Conservation (phyloP, 805 yeast species). For the Wickerhamiella lipophila region DNA sequence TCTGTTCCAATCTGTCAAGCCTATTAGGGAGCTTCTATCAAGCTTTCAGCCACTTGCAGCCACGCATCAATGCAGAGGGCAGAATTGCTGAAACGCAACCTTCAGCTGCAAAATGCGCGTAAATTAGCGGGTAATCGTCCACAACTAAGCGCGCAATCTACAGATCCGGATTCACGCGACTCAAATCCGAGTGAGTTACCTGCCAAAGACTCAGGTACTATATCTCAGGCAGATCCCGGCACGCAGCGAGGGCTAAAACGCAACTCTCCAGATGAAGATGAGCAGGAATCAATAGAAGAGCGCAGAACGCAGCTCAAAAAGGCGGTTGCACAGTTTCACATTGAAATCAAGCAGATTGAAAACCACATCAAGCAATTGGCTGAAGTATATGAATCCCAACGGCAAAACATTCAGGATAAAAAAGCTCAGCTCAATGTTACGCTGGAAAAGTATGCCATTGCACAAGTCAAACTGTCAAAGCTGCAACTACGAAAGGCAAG, state of each 20-base stretch:
- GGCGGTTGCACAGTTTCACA: not conserved
- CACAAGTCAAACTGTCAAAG: not conserved
- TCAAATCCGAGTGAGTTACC: too few relatives aligned
- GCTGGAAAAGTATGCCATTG: not conserved
- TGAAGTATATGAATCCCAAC: not conserved
- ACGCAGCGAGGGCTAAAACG: too few relatives aligned
- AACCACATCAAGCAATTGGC: not conserved
- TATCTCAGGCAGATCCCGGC: too few relatives aligned
- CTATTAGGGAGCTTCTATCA: too few relatives aligned
- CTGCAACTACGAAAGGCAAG: not conserved
- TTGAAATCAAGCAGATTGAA: not conserved
- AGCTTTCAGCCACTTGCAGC: not conserved
- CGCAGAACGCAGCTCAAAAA: not conserved
- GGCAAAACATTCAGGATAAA: not conserved
- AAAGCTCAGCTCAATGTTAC: not conserved
- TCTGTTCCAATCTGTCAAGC: too few relatives aligned
- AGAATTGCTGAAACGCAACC: not conserved
- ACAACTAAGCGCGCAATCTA: not conserved
- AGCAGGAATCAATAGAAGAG: not conserved
- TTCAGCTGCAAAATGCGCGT: not conserved
- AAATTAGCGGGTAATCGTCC: not conserved
- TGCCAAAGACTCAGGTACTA: too few relatives aligned
- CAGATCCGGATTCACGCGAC: too few relatives aligned
- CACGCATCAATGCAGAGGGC: not conserved
- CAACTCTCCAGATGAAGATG: not conserved